phyloP scores from a whole-genome alignment of 345 rosid genomes.

The Linum usitatissimum region DNA sequence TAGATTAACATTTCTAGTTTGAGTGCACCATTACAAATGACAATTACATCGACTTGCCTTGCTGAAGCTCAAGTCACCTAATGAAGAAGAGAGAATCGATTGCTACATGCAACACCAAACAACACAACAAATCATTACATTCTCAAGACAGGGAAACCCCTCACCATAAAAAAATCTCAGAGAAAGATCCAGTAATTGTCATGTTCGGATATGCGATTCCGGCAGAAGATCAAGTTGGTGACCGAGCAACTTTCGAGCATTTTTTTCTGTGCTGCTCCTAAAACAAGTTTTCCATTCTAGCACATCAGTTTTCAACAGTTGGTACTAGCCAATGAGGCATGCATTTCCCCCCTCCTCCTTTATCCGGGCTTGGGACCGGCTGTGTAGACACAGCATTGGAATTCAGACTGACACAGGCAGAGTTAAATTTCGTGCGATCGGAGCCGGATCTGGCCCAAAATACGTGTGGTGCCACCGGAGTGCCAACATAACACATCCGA shows the following conservation, averaged over 20 bases:
- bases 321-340: too few relatives aligned
- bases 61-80: not conserved
- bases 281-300: not conserved
- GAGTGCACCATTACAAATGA: too few relatives aligned
- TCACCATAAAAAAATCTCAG: not conserved
- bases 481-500: not conserved
- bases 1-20: too few relatives aligned
- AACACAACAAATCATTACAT: not conserved
- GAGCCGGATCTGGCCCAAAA: too few relatives aligned
- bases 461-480: not conserved
- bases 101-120: not conserved
- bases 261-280: not conserved
- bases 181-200: too few relatives aligned
- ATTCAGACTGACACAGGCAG: slow-evolving; percentile 37
- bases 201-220: too few relatives aligned
- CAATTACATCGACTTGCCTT: too few relatives aligned
- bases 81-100: slow-evolving; percentile 4
- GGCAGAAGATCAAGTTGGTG: too few relatives aligned
- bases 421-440: slow-evolving; percentile 22
- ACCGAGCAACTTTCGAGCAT: too few relatives aligned
- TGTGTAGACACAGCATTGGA: slow-evolving; percentile 16
- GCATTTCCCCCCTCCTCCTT: slow-evolving; percentile 44
- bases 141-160: not conserved
- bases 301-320: not conserved
- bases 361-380: slow-evolving; percentile 72